Conservation (phyloP, 176 grass and related monocot species). For the Secale cereale region DNA sequence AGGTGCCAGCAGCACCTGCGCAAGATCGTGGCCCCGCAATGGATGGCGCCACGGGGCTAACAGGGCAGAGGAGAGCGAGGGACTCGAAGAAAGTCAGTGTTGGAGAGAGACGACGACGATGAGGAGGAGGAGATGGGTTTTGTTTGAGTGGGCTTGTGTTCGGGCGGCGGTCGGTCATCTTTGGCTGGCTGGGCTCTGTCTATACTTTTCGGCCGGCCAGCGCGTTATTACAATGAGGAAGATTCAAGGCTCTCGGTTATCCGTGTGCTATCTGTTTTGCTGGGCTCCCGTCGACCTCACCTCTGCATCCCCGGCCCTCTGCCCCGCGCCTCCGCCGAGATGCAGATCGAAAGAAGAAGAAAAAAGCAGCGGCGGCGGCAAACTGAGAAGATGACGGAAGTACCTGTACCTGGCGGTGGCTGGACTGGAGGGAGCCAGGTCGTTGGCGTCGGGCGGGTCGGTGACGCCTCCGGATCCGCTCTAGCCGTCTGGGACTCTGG, state of each 20-base stretch:
- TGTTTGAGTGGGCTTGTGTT: neutral
- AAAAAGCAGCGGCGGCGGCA: too few species aligned
- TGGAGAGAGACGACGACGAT: neutral
- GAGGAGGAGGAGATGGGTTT: neutral
- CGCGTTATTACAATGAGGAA: neutral
- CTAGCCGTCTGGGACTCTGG: too few species aligned
- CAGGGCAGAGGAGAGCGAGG: neutral
- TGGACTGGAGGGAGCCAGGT: too few species aligned
- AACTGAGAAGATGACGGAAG: too few species aligned
- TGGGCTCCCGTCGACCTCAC: too few species aligned
- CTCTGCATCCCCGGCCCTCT: too few species aligned
- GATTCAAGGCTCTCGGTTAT: neutral
- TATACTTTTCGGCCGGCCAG: neutral
- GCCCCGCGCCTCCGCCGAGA: too few species aligned
- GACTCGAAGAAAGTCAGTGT: slow-evolving; percentile 12
- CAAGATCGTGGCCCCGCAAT: neutral
- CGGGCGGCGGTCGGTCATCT: neutral
- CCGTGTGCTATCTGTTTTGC: too few species aligned
- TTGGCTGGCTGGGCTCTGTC: neutral
- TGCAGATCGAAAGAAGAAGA: too few species aligned
- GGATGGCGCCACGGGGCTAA: neutral
- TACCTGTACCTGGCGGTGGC: too few species aligned
- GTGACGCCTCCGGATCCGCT: too few species aligned
- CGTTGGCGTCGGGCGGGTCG: too few species aligned
- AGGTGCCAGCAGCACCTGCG: neutral